Percentiles rank a stretch among this genome's conserved stretches.
phyloP scores from a whole-genome alignment of 176 grass and related monocot genomes.

The Hordeum marinum region DNA sequence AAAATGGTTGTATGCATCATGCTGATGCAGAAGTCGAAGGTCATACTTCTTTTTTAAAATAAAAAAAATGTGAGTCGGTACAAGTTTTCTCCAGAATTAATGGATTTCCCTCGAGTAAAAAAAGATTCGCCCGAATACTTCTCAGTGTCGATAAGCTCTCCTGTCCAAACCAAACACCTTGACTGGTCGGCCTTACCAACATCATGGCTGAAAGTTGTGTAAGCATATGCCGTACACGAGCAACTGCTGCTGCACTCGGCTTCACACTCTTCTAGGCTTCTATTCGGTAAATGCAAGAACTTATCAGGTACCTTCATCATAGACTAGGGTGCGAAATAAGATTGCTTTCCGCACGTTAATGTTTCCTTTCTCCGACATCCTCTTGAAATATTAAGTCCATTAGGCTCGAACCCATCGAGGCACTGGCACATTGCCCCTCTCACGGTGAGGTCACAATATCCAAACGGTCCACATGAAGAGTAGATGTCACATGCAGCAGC shows the following conservation, averaged over 20 bases:
- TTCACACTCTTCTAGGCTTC: neutral
- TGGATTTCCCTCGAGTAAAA: slow-evolving; percentile 7
- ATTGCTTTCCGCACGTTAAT: neutral
- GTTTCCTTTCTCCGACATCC: too few relatives aligned
- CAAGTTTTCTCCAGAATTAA: neutral
- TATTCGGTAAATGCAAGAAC: neutral
- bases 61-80: too few relatives aligned
- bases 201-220: neutral
- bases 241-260: neutral
- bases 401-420: slow-evolving; percentile 23
- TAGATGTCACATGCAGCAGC: neutral
- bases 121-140: neutral
- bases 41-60: too few relatives aligned
- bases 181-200: neutral
- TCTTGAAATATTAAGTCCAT: neutral
- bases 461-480: slow-evolving; percentile 22
- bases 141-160: neutral
- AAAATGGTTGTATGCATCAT: too few relatives aligned
- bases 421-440: slow-evolving; percentile 11
- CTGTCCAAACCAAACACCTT: neutral
- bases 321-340: neutral
- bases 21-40: too few relatives aligned
- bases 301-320: neutral
- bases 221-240: neutral
- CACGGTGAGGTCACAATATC: slow-evolving; percentile 7